A percentile compares a stretch with the other conserved stretches of the same genome.
Conservation (phyloP, 73 alveolate genomes). For the Paramecium pentaurelia region DNA sequence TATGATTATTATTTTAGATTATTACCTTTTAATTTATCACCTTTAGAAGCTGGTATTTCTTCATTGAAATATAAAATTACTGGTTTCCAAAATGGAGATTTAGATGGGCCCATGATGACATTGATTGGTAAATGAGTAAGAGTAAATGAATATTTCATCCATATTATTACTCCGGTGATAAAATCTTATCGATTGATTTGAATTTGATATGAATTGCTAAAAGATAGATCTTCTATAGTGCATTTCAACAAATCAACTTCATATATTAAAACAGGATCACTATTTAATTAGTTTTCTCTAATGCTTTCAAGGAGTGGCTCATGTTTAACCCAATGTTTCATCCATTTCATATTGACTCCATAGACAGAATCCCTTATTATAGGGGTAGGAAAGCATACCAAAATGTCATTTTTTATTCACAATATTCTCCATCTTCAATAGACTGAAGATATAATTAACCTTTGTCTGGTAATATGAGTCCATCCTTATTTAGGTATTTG, state of each 20-base stretch:
- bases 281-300: slow-evolving; percentile 55
- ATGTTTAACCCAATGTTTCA: slow-evolving; percentile 59
- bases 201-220: slow-evolving; percentile 64
- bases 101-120: background rate
- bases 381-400: slow-evolving; percentile 63
- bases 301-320: slow-evolving; percentile 86
- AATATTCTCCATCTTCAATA: slow-evolving; percentile 81
- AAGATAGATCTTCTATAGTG: slow-evolving; percentile 70
- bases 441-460: slow-evolving; percentile 74
- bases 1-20: background rate
- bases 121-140: background rate
- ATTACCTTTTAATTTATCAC: background rate
- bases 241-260: slow-evolving; percentile 70
- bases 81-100: background rate
- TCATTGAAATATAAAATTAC: background rate
- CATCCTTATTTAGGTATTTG: slow-evolving; percentile 78
- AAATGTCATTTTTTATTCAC: slow-evolving; percentile 63
- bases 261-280: slow-evolving; percentile 65
- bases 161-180: slow-evolving; percentile 68
- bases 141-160: slow-evolving; percentile 66
- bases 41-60: background rate
- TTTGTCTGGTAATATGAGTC: slow-evolving; percentile 82
- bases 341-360: slow-evolving; percentile 83
- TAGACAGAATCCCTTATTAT: slow-evolving; percentile 62
- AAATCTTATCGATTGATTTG: slow-evolving; percentile 41